A percentile compares a stretch with the other conserved stretches of the same genome.
Conservation (phyloP, 1,284 basidiomycete genomes). For the Ustilago curta region DNA sequence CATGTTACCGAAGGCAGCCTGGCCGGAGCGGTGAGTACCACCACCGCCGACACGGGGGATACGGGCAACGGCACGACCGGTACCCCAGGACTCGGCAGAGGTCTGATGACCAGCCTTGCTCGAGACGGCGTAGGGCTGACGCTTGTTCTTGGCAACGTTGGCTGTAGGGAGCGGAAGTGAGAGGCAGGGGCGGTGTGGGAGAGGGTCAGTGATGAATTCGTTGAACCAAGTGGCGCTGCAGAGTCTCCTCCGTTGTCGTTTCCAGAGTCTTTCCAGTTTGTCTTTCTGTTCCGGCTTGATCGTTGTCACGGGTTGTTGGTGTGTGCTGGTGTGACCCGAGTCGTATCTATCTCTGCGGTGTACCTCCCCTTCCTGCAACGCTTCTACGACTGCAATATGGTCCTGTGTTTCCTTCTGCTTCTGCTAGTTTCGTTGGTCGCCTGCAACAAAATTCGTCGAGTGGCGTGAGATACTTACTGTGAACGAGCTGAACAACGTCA, state of each 20-base stretch:
- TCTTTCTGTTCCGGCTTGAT: background rate
- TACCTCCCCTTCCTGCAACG: background rate
- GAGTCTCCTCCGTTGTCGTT: background rate
- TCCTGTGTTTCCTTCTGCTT: background rate
- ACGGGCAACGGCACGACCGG: slow-evolving; percentile 99
- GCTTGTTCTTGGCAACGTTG: slow-evolving; percentile 98
- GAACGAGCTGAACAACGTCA: slow-evolving; percentile 97
- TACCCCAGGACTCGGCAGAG: slow-evolving; percentile 99
- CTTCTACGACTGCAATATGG: background rate
- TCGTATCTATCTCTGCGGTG: no score
- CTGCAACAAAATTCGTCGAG: background rate
- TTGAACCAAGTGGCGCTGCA: background rate
- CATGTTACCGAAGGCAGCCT: slow-evolving; percentile 90
- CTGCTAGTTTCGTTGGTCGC: background rate
- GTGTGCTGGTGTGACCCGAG: no score
- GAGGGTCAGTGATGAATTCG: slow-evolving; percentile 14
- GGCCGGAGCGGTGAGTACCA: slow-evolving; percentile 96
- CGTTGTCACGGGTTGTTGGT: background rate
- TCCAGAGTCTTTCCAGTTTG: background rate
- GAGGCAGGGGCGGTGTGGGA: background rate
- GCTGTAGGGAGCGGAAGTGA: slow-evolving; percentile 73
- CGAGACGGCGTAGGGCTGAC: slow-evolving; percentile 96
- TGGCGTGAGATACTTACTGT: slow-evolving; percentile 79
- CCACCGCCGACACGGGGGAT: slow-evolving; percentile 99
- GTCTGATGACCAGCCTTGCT: slow-evolving; percentile 99